These are phyloP conservation scores for Poterioochromonas sp. DNA, from an alignment of 352 stramenopile species.

Conservation along the genomic window DNA sequence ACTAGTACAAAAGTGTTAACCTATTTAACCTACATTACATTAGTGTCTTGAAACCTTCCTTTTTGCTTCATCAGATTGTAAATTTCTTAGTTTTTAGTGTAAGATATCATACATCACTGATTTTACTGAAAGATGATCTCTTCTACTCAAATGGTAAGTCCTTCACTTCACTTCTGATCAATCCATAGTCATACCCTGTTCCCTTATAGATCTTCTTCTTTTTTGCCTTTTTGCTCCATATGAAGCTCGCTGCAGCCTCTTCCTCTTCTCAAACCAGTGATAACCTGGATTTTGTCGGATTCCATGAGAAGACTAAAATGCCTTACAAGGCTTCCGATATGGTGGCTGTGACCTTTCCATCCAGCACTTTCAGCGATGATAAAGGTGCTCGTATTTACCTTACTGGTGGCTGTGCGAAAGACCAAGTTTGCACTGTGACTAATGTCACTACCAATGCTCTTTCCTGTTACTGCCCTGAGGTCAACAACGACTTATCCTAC, in stretches of 20 bases:
- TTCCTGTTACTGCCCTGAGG: neutral
- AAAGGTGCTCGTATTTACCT: constrained; percentile 18
- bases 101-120: neutral
- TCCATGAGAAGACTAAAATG: neutral
- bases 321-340: neutral
- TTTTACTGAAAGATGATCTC: neutral
- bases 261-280: no score
- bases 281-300: neutral
- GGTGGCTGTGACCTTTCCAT: neutral
- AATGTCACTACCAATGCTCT: neutral
- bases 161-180: neutral
- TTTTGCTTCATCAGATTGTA: neutral
- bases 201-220: neutral
- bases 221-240: neutral
- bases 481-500: neutral
- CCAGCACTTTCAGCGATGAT: neutral
- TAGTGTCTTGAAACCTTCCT: neutral
- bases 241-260: neutral
- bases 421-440: neutral
- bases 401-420: neutral
- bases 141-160: neutral
- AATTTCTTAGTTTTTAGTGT: neutral
- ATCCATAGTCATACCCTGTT: no score
- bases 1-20: neutral
- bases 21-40: neutral